phyloP scores from a whole-genome alignment of 345 rosid genomes.

The Syzygium oleosum region DNA sequence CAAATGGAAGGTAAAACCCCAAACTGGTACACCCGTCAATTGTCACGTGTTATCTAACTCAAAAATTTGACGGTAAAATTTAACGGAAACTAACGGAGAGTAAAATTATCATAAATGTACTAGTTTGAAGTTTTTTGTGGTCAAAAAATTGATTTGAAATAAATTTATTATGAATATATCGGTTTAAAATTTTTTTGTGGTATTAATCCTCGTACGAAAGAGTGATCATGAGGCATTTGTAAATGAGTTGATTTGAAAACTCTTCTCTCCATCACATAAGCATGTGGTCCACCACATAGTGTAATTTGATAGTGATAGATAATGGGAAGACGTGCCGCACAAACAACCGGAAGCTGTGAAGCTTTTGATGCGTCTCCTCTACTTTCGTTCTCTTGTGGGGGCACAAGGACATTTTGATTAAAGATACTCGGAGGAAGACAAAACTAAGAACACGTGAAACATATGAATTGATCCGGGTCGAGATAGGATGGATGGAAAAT shows the following conservation, averaged over 20 bases:
- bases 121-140: accelerated
- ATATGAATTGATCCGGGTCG: not conserved
- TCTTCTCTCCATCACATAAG: accelerated
- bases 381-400: not conserved
- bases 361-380: not conserved
- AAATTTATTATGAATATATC: no score
- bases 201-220: no score
- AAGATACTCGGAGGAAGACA: not conserved
- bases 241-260: not conserved
- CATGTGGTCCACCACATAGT: not conserved
- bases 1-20: no score
- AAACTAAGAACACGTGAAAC: no score
- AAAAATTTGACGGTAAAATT: no score
- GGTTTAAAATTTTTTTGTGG: no score
- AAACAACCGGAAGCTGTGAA: not conserved
- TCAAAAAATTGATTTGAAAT: accelerated
- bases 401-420: not conserved
- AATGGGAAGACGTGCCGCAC: not conserved
- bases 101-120: no score
- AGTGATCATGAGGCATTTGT: not conserved
- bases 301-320: not conserved
- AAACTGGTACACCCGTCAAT: no score
- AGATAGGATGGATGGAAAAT: not conserved
- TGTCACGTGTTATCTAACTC: no score
- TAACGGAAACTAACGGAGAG: no score